Evolutionary conservation across 805 yeast genomes (phyloP).

Genomic region (Sporopachydermia lactativora): DNA sequence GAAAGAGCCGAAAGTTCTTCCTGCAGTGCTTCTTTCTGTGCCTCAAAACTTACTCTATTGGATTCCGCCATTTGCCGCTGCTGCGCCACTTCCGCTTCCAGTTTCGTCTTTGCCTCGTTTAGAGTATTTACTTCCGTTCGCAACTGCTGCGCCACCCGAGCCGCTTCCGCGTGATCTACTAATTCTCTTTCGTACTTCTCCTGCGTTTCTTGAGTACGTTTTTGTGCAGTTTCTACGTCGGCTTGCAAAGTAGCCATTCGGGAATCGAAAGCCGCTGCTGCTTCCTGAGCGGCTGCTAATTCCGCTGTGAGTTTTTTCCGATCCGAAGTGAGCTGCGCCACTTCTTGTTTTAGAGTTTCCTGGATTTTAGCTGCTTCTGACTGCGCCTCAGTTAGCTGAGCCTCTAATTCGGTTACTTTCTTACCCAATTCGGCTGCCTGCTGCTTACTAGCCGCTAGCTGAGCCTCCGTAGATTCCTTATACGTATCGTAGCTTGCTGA

Average conservation of each 20-base stretch:
- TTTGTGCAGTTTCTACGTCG: slow-evolving; percentile 30
- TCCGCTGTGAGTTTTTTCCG: slow-evolving; percentile 11
- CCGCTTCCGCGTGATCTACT: slow-evolving; percentile 37
- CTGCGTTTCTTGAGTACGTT: slow-evolving; percentile 35
- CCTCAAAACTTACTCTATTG: slow-evolving; percentile 31
- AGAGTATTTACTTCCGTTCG: slow-evolving; percentile 20
- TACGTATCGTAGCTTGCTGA: slow-evolving; percentile 38
- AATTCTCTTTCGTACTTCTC: slow-evolving; percentile 41
- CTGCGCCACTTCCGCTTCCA: slow-evolving; percentile 17
- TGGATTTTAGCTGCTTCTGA: slow-evolving; percentile 8
- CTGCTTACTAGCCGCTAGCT: slow-evolving; percentile 4
- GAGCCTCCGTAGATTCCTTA: slow-evolving; percentile 16
- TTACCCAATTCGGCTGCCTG: slow-evolving; percentile 5
- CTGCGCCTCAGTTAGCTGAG: neutral
- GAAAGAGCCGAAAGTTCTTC: slow-evolving; percentile 33
- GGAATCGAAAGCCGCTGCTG: slow-evolving; percentile 3
- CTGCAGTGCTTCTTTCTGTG: slow-evolving; percentile 28
- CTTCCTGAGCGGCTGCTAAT: slow-evolving; percentile 8
- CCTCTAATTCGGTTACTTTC: neutral
- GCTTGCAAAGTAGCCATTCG: slow-evolving; percentile 10
- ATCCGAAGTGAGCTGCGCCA: slow-evolving; percentile 13
- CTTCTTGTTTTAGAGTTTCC: slow-evolving; percentile 6
- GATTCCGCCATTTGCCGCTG: slow-evolving; percentile 20
- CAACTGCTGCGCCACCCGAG: slow-evolving; percentile 26
- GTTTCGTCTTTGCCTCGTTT: slow-evolving; percentile 15